Percentiles rank a stretch among this genome's conserved stretches.
Evolutionary conservation across 177 flowering plant genomes (phyloP).

Genomic region (Vitis hybrid): DNA sequence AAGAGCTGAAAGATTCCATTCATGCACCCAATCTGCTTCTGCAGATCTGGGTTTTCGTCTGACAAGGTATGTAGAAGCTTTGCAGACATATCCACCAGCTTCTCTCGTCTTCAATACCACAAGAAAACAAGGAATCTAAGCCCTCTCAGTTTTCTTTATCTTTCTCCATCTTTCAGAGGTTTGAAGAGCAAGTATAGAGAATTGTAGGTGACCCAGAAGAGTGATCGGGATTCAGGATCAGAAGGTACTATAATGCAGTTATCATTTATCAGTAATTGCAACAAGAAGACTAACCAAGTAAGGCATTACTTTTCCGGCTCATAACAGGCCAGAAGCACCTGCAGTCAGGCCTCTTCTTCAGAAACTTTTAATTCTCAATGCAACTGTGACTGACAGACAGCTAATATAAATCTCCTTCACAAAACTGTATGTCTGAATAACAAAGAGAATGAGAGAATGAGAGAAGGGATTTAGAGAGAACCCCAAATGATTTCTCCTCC

Average conservation of each 20-base stretch:
- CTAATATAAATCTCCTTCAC: background rate
- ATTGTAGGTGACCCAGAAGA: too few species aligned
- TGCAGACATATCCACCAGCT: slow-evolving; percentile 36
- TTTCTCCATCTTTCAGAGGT: background rate
- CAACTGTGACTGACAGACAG: background rate
- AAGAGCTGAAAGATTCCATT: slow-evolving; percentile 61
- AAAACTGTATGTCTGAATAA: background rate
- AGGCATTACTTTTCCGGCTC: too few species aligned
- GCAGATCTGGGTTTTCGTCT: slow-evolving; percentile 46
- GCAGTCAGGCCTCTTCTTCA: too few species aligned
- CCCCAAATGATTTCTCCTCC: slow-evolving; percentile 1
- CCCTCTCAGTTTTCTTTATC: slow-evolving; percentile 3
- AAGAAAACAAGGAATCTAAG: background rate
- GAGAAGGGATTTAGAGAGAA: background rate
- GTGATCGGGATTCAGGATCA: too few species aligned
- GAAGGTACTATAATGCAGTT: too few species aligned
- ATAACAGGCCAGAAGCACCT: too few species aligned
- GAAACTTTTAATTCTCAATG: too few species aligned
- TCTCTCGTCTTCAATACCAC: background rate
- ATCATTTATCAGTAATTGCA: too few species aligned
- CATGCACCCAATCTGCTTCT: slow-evolving; percentile 68
- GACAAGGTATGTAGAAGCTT: slow-evolving; percentile 32
- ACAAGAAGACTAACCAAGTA: background rate
- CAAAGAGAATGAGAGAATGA: slow-evolving; percentile 10
- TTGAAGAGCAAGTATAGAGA: background rate